These are phyloP conservation scores for Boletus tomentosulus DNA, from an alignment of 768 basidiomycete species.

Conservation along the genomic window DNA sequence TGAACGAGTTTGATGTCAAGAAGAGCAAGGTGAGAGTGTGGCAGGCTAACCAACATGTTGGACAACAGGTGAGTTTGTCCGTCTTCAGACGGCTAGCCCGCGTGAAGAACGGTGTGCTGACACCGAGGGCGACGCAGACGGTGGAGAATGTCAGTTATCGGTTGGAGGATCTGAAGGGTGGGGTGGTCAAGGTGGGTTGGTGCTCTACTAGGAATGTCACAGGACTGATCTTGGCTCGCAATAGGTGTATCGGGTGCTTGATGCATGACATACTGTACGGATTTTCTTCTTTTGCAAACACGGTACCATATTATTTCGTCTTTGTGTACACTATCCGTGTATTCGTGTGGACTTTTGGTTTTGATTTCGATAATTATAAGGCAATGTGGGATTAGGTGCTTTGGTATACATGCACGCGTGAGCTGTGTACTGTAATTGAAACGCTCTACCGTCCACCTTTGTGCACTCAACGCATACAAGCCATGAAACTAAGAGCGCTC, in stretches of 20 bases:
- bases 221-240: conserved; percentile 7
- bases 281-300: background rate
- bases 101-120: conserved; percentile 31
- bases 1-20: conserved; percentile 80
- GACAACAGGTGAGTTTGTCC: conserved; percentile 62
- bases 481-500: background rate
- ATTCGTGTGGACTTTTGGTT: background rate
- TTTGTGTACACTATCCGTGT: background rate
- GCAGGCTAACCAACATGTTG: conserved; percentile 84
- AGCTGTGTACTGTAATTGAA: background rate
- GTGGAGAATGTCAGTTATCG: conserved; percentile 84
- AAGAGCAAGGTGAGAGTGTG: conserved; percentile 82
- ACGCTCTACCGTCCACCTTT: background rate
- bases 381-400: background rate
- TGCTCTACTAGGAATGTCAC: background rate
- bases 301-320: background rate
- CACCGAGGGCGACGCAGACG: conserved; percentile 39
- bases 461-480: background rate
- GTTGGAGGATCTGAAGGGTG: conserved; percentile 85
- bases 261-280: conserved; percentile 26
- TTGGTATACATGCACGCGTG: background rate
- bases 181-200: conserved; percentile 61
- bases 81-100: conserved; percentile 26
- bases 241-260: conserved; percentile 40
- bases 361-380: background rate